Percentiles rank a stretch among this genome's conserved stretches.
phyloP scores from a whole-genome alignment of 768 basidiomycete genomes.

The Austroboletus eburneus region DNA sequence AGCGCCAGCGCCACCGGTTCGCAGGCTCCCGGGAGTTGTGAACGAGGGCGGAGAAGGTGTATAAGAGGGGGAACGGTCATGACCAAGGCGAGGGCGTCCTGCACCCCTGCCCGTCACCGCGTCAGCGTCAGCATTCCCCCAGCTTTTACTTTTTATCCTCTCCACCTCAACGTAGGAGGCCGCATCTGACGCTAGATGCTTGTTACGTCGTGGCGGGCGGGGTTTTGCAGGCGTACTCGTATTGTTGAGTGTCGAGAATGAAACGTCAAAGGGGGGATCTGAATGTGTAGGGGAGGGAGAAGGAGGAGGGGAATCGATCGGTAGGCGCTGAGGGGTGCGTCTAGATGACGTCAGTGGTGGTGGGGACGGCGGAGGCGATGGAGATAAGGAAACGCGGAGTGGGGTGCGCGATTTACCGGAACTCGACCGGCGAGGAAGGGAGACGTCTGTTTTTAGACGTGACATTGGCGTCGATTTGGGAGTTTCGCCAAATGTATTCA shows the following conservation, averaged over 20 bases:
- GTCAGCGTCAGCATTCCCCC: background rate
- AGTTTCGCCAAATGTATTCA: background rate
- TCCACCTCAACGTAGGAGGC: background rate
- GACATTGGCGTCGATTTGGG: too few relatives aligned
- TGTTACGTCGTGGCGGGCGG: constrained; percentile 5
- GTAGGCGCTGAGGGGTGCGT: background rate
- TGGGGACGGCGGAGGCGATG: background rate
- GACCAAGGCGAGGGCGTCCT: background rate
- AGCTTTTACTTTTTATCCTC: background rate
- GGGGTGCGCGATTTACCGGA: background rate
- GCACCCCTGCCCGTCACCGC: background rate
- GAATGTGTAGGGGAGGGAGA: constrained; percentile 6
- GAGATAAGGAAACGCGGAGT: background rate
- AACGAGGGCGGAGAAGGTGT: constrained; percentile 17
- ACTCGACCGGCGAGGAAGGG: background rate
- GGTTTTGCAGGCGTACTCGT: constrained; percentile 28
- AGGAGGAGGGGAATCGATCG: constrained; percentile 7
- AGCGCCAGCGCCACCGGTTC: background rate
- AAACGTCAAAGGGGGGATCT: constrained; percentile 21
- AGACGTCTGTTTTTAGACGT: background rate
- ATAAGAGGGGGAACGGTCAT: constrained; percentile 14
- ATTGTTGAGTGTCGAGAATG: constrained; percentile 22
- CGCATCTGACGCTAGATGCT: background rate
- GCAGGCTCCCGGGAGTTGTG: background rate
- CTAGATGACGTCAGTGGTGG: background rate